Evolutionary conservation across 768 basidiomycete species (phyloP).

Genomic region (Lentinula sp.): DNA sequence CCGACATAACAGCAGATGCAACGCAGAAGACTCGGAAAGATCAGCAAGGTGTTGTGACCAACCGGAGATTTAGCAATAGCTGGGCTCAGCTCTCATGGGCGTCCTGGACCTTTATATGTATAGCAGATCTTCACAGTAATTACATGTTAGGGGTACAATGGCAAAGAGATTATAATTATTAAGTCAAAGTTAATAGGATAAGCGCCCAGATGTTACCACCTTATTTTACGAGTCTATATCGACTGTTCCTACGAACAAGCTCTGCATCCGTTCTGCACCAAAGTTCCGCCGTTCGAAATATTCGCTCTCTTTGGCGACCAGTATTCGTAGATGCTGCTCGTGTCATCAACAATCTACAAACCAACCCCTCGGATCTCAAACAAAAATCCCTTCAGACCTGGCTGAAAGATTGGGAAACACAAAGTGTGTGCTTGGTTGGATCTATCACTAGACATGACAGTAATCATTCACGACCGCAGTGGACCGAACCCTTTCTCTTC

Average conservation of each 20-base stretch:
- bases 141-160: too few relatives aligned
- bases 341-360: constrained; percentile 34
- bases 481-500: constrained; percentile 57
- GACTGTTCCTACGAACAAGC: constrained; percentile 49
- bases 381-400: constrained; percentile 25
- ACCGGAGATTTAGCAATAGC: too few relatives aligned
- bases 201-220: constrained; percentile 1
- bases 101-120: too few relatives aligned
- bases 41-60: too few relatives aligned
- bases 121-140: too few relatives aligned
- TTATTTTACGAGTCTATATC: constrained; percentile 51
- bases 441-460: constrained; percentile 2
- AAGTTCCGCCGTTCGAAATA: constrained; percentile 29
- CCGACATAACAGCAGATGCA: too few relatives aligned
- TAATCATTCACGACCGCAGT: constrained; percentile 30
- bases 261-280: constrained; percentile 58
- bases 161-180: too few relatives aligned
- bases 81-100: too few relatives aligned
- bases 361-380: constrained; percentile 11
- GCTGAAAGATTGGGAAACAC: constrained; percentile 48
- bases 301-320: constrained; percentile 49
- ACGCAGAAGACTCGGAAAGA: too few relatives aligned
- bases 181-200: not conserved
- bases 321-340: constrained; percentile 45
- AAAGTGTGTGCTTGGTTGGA: constrained; percentile 31